Evolutionary conservation across 257 asterid species (phyloP).

Genomic region (Fraxinus pennsylvanica): DNA sequence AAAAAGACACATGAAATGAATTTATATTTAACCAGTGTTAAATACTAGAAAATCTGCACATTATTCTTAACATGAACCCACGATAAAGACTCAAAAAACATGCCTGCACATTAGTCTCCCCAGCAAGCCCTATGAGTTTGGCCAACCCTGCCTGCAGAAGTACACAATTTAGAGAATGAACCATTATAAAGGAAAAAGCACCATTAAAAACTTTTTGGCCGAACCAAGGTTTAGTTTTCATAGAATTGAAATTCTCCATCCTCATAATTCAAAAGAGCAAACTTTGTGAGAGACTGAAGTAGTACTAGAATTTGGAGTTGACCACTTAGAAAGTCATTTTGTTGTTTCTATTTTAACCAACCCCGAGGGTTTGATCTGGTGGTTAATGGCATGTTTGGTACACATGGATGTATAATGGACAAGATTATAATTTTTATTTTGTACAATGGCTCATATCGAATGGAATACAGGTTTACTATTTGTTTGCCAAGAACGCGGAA

Average conservation of each 20-base stretch:
- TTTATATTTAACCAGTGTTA: not conserved
- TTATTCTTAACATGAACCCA: not conserved
- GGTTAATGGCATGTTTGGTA: no score
- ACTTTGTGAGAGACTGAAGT: not conserved
- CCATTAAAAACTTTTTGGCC: not conserved
- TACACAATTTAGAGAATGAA: slow-evolving; percentile 13
- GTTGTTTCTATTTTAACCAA: not conserved
- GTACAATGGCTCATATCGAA: no score
- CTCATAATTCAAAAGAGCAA: not conserved
- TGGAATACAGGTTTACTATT: no score
- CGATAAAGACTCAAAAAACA: slow-evolving; percentile 20
- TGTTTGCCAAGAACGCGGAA: no score
- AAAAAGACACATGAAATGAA: slow-evolving; percentile 7
- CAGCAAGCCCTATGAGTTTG: slow-evolving; percentile 94
- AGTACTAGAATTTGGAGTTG: not conserved
- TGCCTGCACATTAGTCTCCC: slow-evolving; percentile 97
- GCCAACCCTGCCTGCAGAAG: slow-evolving; percentile 89
- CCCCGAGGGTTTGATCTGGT: not conserved
- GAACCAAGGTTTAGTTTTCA: not conserved
- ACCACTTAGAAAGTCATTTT: not conserved
- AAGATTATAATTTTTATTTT: not conserved
- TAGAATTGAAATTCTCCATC: not conserved
- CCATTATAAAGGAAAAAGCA: slow-evolving; percentile 8
- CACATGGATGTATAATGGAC: no score
- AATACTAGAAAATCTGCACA: not conserved